Base-by-base conservation (phyloP, 345 rosid species). In the Streptanthus diversifolius region DNA sequence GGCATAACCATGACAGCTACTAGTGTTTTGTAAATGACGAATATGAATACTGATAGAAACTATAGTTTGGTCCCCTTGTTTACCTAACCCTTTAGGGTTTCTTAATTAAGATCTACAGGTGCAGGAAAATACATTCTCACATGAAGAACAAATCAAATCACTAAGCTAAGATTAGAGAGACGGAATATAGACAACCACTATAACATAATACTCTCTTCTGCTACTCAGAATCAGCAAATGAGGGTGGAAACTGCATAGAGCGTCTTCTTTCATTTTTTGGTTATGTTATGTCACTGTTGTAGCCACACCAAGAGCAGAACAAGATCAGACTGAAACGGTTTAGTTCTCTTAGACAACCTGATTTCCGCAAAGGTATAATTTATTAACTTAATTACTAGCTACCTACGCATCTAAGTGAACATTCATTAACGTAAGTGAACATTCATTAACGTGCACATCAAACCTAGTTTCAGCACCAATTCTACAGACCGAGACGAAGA, bases 381-480 rank as follows among this genome's bases (percentile, higher is more conserved):
- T 35, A 36, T 24, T 12, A 35, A 18, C 57, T 59, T 36, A 71
- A 14, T 17, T 60, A 48, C 32, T 15, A 36, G 58, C 32, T 48
- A 71, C 67, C 59, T 37, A 21, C 14, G n/a, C n/a, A n/a, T n/a
- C n/a, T n/a, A n/a, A n/a, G n/a, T n/a, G n/a, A n/a, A n/a, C n/a
- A n/a, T n/a, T n/a, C n/a, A n/a, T n/a, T n/a, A n/a, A n/a, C n/a
- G n/a, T n/a, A n/a, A n/a, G n/a, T n/a, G n/a, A n/a, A n/a, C n/a
- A n/a, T n/a, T n/a, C n/a, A n/a, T n/a, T n/a, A n/a, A n/a, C 21
- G 78, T 66, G 44, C 85, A 83, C 1, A 83, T 18, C 62, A 83
- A 33, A 5, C 88, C 86, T 25, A 85, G 25, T 19, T 77, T 85
- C 76, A 85, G 8, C 19, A 85, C 84, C 76, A 76, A 29, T 36